phyloP scores from a whole-genome alignment of 495 filamentous ascomycete genomes.

The Aspergillus olivimuriae region DNA sequence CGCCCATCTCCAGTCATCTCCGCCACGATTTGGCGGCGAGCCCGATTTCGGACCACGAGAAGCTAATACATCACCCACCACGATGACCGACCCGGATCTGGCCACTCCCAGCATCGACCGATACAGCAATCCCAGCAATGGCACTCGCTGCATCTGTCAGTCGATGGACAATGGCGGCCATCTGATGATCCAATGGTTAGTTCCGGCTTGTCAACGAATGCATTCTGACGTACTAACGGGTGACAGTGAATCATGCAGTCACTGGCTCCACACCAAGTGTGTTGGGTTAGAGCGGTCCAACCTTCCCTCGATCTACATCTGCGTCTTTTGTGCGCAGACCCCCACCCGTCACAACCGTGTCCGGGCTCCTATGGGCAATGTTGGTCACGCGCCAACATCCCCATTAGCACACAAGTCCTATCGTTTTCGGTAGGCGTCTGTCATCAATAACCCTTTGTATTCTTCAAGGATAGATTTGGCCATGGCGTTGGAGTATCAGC shows the following conservation, averaged over 20 bases:
- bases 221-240: conserved; percentile 10
- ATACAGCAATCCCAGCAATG: conserved; percentile 46
- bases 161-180: conserved; percentile 57
- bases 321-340: conserved; percentile 71
- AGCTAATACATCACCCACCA: conserved; percentile 56
- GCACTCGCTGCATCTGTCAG: conserved; percentile 70
- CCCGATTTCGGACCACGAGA: conserved; percentile 33
- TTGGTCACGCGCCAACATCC: conserved; percentile 42
- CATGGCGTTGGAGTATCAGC: neutral
- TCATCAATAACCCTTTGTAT: neutral
- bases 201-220: conserved; percentile 1
- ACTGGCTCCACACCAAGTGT: conserved; percentile 79
- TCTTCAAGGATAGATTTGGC: neutral
- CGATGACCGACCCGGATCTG: conserved; percentile 58
- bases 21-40: conserved; percentile 36
- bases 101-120: conserved; percentile 60
- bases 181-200: conserved; percentile 81
- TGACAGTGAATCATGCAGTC: conserved; percentile 73
- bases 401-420: conserved; percentile 64
- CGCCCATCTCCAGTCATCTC: conserved; percentile 38
- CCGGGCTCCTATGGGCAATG: conserved; percentile 45
- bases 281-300: conserved; percentile 60
- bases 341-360: conserved; percentile 60
- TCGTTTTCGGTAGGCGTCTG: conserved; percentile 30
- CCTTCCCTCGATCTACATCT: conserved; percentile 71